Percentiles rank a stretch among this genome's conserved stretches.
phyloP scores from a whole-genome alignment of 371 early-diverging fungal genomes.

The Haplosporangium sp. region DNA sequence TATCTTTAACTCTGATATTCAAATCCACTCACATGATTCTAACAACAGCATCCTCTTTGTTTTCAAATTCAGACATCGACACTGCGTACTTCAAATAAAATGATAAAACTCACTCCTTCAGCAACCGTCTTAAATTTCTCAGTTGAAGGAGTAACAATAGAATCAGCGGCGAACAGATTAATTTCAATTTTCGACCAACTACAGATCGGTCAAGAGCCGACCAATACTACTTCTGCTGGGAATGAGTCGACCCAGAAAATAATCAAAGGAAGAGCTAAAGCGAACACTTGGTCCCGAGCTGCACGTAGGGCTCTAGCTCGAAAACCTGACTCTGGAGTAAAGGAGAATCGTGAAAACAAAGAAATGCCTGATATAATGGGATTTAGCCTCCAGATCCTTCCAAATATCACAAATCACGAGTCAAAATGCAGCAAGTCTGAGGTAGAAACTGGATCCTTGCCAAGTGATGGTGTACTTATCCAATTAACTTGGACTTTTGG shows the following conservation, averaged over 20 bases:
- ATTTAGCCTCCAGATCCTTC: conserved; percentile 19
- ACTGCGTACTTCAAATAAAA: conserved; percentile 26
- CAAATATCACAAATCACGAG: neutral
- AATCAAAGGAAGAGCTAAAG: conserved; percentile 4
- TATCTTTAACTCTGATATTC: neutral
- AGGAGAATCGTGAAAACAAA: neutral
- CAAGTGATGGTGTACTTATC: neutral
- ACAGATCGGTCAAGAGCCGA: neutral
- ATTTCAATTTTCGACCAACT: conserved; percentile 12
- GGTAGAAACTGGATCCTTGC: neutral
- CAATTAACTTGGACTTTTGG: conserved; percentile 39
- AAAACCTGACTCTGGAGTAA: neutral
- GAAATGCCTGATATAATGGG: conserved; percentile 7
- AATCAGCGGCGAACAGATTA: neutral
- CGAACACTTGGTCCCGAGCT: conserved; percentile 48
- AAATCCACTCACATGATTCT: neutral
- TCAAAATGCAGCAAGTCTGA: neutral
- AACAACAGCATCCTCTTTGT: neutral
- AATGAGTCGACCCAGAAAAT: too few species aligned
- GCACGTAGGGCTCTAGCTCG: conserved; percentile 41
- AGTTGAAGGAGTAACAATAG: neutral
- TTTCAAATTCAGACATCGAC: conserved; percentile 19
- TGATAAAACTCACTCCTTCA: conserved; percentile 36
- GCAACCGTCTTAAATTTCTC: conserved; percentile 23
- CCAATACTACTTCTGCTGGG: neutral